These are phyloP conservation scores for Seiridium unicorne DNA, from an alignment of 2,329 filamentous ascomycete genomes.

Conservation along the genomic window DNA sequence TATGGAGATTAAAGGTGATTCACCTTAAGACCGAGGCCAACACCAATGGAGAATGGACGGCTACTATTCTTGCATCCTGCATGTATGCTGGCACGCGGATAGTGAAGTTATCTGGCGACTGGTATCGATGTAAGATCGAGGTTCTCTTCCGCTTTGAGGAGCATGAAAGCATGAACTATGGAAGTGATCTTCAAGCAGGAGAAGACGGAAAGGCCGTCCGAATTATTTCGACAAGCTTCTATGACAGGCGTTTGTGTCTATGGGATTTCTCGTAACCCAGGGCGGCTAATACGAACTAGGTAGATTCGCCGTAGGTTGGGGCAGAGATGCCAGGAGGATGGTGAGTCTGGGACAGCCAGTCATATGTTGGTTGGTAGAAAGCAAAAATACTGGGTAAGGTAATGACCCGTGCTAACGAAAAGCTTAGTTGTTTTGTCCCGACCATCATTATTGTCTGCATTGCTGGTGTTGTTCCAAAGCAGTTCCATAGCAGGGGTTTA, in stretches of 20 bases:
- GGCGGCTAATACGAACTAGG: no score
- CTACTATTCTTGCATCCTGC: slow-evolving; percentile 75
- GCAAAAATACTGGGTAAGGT: no score
- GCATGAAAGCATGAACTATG: slow-evolving; percentile 95
- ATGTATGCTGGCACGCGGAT: slow-evolving; percentile 87
- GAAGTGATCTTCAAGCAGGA: slow-evolving; percentile 64
- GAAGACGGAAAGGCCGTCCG: slow-evolving; percentile 30
- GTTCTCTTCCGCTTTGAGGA: slow-evolving; percentile 74
- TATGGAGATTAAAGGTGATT: slow-evolving; percentile 79
- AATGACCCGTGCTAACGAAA: background rate
- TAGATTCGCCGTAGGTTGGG: no score
- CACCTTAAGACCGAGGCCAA: slow-evolving; percentile 19
- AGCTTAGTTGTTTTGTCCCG: background rate
- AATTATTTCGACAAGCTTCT: slow-evolving; percentile 74
- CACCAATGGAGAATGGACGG: slow-evolving; percentile 23
- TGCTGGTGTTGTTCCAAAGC: background rate
- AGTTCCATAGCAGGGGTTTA: background rate
- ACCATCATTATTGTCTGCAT: no score
- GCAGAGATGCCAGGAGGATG: no score
- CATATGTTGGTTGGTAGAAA: no score
- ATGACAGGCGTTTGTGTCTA: slow-evolving; percentile 68
- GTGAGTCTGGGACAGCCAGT: no score
- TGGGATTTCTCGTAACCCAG: slow-evolving; percentile 42
- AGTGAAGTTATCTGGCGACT: slow-evolving; percentile 40
- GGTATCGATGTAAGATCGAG: slow-evolving; percentile 55